Base-by-base conservation (phyloP, 2,329 filamentous ascomycete genomes). In the Aspergillus transmontanensis region DNA sequence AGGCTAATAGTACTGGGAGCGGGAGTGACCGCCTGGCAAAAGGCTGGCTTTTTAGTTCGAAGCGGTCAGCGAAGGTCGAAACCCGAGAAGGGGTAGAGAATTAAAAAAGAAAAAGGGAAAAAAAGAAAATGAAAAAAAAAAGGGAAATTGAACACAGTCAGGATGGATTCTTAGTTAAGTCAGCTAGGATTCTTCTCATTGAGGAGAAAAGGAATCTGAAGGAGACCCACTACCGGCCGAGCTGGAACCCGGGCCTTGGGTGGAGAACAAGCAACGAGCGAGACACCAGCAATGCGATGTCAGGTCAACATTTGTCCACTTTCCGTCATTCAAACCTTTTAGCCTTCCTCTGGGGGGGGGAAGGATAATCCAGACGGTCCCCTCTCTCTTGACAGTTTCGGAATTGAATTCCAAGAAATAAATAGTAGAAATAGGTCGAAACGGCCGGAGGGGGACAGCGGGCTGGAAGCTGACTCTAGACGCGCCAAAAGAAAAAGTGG, bases 401-500 rank as follows among this genome's bases (percentile, higher is more conserved):
- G 51, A 39, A 55, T 39, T 55, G 32, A 39, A 39, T 36, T 26
- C 14, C 21, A 55, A 55, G 34, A 26, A 39, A 26, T 39, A 55
- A 26, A 26, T n/a, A 21, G 34, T 57, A 5, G 26, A 50, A 28
- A 43, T 14, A 26, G 23, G 39, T 53, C 32, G 57, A 59, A 28
- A 45, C 21, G 21, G 45, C 32, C 32, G 32, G 41, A 59, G 59
- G 21, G 56, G 56, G 45, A 57, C 39, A 36, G 53, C 61, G 21
- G 62, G 59, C 43, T 59, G 59, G 69, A 71, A 66, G 70, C 70
- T 72, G 67, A 71, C 61, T 66, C 55, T 36, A 64, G 61, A 61
- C 53, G 55, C 65, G 62, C 63, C 67, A 64, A 68, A 62, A 56
- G 60, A 45, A 64, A 53, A 64, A 64, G 59, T 55, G 65, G 58